A percentile compares a stretch with the other conserved stretches of the same genome.
These are phyloP conservation scores for Talaromyces sp. DNA, from an alignment of 2,329 filamentous ascomycete genomes.

Conservation along the genomic window DNA sequence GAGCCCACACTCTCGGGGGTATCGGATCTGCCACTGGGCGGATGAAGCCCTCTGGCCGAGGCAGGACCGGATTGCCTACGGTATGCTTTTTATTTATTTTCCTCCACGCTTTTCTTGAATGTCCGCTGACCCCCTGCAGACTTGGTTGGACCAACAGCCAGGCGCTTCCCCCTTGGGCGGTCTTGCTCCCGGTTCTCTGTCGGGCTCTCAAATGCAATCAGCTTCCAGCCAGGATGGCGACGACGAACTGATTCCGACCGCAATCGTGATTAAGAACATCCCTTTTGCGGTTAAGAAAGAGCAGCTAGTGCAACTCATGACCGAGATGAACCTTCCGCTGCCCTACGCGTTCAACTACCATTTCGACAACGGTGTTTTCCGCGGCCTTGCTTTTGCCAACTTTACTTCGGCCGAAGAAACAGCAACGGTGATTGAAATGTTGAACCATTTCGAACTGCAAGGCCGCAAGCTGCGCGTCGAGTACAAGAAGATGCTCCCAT, in stretches of 20 bases:
- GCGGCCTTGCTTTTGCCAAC: conserved; percentile 94
- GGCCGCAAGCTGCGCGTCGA: conserved; percentile 92
- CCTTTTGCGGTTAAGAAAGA: conserved; percentile 98
- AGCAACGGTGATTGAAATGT: conserved; percentile 79
- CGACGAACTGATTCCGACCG: conserved; percentile 93
- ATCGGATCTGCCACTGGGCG: conserved; percentile 53
- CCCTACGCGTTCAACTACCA: conserved; percentile 99
- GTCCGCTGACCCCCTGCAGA: conserved; percentile 35
- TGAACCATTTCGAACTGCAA: conserved; percentile 95
- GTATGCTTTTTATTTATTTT: conserved; percentile 48
- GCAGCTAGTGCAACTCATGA: conserved; percentile 87
- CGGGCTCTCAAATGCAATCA: conserved; percentile 21
- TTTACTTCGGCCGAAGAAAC: conserved; percentile 96
- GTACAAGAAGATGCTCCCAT: conserved; percentile 98
- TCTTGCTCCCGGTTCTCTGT: conserved; percentile 7
- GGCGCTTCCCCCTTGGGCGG: conserved; percentile 26
- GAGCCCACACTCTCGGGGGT: conserved; percentile 59
- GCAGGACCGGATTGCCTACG: conserved; percentile 61
- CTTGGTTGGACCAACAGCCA: conserved; percentile 58
- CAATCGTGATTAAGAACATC: conserved; percentile 99
- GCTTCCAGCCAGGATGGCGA: conserved; percentile 37
- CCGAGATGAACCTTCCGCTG: conserved; percentile 84
- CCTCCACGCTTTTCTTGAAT: neutral
- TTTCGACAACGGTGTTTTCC: conserved; percentile 96
- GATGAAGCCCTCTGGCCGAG: conserved; percentile 52